Percentiles rank a stretch among this genome's conserved stretches.
phyloP scores from a whole-genome alignment of 768 basidiomycete species.

The Kwoniella mangroviensis region DNA sequence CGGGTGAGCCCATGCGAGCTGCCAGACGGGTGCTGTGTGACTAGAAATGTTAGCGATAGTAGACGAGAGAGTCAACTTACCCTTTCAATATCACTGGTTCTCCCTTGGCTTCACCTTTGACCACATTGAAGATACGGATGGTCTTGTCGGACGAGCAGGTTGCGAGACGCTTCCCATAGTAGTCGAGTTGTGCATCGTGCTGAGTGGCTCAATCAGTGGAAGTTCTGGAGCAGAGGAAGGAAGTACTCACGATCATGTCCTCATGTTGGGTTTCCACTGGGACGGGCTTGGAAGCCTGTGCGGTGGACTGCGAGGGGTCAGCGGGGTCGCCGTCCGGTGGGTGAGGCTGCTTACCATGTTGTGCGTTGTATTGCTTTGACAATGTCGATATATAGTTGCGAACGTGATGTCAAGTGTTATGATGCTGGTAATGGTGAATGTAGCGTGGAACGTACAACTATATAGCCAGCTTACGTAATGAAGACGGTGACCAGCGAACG shows the following conservation, averaged over 20 bases:
- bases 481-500: too few species aligned
- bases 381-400: background rate
- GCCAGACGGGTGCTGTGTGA: slow-evolving; percentile 97
- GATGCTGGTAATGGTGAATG: slow-evolving; percentile 3
- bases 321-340: background rate
- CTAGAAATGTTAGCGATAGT: slow-evolving; percentile 60
- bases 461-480: too few species aligned
- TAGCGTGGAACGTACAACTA: background rate
- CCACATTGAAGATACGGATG: slow-evolving; percentile 91
- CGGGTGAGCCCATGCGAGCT: slow-evolving; percentile 97
- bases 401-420: background rate
- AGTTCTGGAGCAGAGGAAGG: background rate
- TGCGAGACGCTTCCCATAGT: slow-evolving; percentile 94
- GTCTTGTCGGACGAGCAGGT: slow-evolving; percentile 96
- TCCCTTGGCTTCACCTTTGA: slow-evolving; percentile 72
- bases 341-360: slow-evolving; percentile 5
- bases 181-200: slow-evolving; percentile 98
- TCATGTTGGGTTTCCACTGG: slow-evolving; percentile 93
- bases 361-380: too few species aligned
- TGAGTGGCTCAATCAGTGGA: slow-evolving; percentile 52
- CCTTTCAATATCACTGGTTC: slow-evolving; percentile 58
- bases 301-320: slow-evolving; percentile 18
- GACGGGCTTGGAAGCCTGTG: slow-evolving; percentile 36
- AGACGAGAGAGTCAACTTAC: slow-evolving; percentile 33
- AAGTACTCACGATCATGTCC: slow-evolving; percentile 88